These are phyloP conservation scores for Eimeria falciformis DNA, from an alignment of 169 alveolate species.

Conservation along the genomic window DNA sequence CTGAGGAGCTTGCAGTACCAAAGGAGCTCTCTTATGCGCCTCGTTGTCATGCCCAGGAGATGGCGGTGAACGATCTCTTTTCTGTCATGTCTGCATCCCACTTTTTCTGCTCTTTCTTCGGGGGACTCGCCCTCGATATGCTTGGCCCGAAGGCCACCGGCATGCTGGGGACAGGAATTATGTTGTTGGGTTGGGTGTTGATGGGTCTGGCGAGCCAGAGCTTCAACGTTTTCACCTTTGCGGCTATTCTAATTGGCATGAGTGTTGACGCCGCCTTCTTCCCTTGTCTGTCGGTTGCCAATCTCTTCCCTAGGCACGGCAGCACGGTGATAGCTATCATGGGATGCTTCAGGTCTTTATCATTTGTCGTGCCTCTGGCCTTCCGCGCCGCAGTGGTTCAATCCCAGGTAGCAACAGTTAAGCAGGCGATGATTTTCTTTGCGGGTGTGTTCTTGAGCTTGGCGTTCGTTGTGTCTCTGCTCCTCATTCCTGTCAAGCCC, in stretches of 20 bases:
- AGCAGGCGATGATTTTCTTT: background rate
- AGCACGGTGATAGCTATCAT: slow-evolving; percentile 21
- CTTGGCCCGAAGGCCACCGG: slow-evolving; percentile 31
- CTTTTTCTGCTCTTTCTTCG: slow-evolving; percentile 51
- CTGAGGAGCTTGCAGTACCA: background rate
- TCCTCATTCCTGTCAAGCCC: slow-evolving; percentile 9
- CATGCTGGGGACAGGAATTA: background rate
- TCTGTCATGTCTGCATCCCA: slow-evolving; percentile 36
- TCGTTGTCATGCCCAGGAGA: slow-evolving; percentile 46
- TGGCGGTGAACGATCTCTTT: slow-evolving; percentile 33
- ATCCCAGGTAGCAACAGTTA: background rate
- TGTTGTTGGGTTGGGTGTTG: slow-evolving; percentile 33
- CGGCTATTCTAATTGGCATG: slow-evolving; percentile 43
- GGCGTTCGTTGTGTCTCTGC: background rate
- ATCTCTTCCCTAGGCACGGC: slow-evolving; percentile 38
- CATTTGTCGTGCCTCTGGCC: slow-evolving; percentile 39
- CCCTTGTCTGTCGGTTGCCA: slow-evolving; percentile 64
- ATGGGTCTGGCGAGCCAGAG: background rate
- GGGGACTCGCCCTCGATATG: slow-evolving; percentile 45
- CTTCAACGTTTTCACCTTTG: slow-evolving; percentile 12
- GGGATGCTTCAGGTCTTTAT: slow-evolving; percentile 38
- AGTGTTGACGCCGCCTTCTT: slow-evolving; percentile 55
- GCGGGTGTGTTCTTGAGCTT: slow-evolving; percentile 2
- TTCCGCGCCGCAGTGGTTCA: slow-evolving; percentile 8
- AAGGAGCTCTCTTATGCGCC: background rate